These are phyloP conservation scores for Nicotiana benthamiana DNA, from an alignment of 257 asterid species.

Conservation along the genomic window DNA sequence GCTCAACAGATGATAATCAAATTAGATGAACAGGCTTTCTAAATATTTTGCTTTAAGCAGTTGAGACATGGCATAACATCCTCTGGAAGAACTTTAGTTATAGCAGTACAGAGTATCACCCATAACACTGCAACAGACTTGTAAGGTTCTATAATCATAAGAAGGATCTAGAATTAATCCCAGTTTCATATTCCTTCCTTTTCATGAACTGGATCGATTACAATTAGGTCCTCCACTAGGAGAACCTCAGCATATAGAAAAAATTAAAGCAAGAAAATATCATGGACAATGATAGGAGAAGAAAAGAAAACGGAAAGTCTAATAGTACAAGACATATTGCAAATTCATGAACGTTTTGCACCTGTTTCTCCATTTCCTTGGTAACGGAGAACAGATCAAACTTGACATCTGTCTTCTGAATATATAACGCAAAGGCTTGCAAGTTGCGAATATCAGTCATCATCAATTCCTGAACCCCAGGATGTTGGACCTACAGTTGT, in stretches of 20 bases:
- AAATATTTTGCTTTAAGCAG: neutral
- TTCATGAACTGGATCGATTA: neutral
- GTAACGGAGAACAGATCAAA: conserved; percentile 88
- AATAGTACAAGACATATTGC: neutral
- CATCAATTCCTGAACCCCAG: conserved; percentile 88
- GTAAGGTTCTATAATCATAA: neutral
- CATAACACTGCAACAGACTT: neutral
- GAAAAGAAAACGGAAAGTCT: neutral
- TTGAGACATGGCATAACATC: neutral
- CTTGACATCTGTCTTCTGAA: conserved; percentile 93
- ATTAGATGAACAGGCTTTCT: neutral
- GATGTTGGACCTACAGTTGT: conserved; percentile 78
- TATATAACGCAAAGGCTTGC: conserved; percentile 86
- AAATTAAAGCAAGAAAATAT: neutral
- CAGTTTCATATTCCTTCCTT: neutral
- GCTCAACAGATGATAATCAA: neutral
- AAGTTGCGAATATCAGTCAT: conserved; percentile 94
- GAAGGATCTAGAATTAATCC: neutral
- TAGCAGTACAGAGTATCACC: neutral
- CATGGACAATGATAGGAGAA: neutral
- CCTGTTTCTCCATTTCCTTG: conserved; percentile 99
- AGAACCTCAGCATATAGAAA: neutral
- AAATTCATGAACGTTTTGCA: conserved; percentile 15
- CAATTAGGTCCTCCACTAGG: neutral
- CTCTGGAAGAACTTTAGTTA: neutral